Base-by-base conservation (phyloP, 2,329 filamentous ascomycete genomes). In the Fusarium brevicatenulatum region DNA sequence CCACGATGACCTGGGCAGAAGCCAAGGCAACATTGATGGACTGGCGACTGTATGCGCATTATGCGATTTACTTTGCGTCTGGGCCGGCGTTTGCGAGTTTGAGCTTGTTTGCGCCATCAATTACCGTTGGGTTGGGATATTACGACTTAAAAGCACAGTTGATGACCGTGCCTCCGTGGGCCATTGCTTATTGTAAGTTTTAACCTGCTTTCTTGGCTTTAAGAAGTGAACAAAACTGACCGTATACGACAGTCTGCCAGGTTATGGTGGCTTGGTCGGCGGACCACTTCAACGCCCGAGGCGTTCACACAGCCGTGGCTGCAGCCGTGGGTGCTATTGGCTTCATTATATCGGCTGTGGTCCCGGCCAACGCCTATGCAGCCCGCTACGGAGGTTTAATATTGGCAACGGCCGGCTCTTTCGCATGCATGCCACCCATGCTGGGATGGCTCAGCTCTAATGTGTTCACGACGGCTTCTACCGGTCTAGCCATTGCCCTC, bases 391-490 rank as follows among this genome's bases (percentile, higher is more conserved):
- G 89, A 40, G 92, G 90, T 69, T 86, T 94, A 15, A 91, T 93
- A 37, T 83, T 94, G 43, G 91, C 91, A 1, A 86, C 90, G 3
- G 87, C 88, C 5, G 91, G 92, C 2, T 85, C 91, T 0, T 94
- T 94, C 69, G 87, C 90, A 2, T 91, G 89, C 72, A 91, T 93
- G 50, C 91, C 92, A 1, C 91, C 91, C 0, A 85, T 94, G 67
- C 84, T 92, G 4, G 91, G 91, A n/a, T 93, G 91, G 91, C 83
- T 93, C 11, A 90, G 89, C 13, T 90, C 88, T 44, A 94, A 94
- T 76, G 83, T 92, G 54, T 88, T 88, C 76, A 89, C 86, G 61
- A 93, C 91, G 0, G 88, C 89, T 0, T 87, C 91, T 0, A 88
- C 89, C 0, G 91, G 91, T 0, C 84, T 94, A 16, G 91, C 91